phyloP scores from a whole-genome alignment of 1,284 basidiomycete genomes.

The Inonotus obliquus region DNA sequence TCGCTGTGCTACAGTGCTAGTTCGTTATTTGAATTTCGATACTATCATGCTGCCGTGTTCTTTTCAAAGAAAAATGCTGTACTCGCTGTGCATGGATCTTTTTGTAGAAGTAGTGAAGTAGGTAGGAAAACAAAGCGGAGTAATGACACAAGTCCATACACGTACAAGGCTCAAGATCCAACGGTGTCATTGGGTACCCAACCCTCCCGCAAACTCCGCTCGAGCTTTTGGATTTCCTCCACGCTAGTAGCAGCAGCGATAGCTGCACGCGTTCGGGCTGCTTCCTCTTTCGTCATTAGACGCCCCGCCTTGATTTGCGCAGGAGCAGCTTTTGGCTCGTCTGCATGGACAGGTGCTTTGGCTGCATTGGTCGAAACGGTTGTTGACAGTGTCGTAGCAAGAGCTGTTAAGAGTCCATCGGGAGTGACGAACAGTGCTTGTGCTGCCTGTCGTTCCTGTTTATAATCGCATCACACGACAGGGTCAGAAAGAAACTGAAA shows the following conservation, averaged over 20 bases:
- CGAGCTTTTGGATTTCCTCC: slow-evolving; percentile 85
- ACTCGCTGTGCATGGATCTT: slow-evolving; percentile 17
- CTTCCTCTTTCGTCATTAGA: slow-evolving; percentile 90
- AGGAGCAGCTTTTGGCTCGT: slow-evolving; percentile 67
- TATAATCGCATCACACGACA: slow-evolving; percentile 18
- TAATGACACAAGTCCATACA: slow-evolving; percentile 15
- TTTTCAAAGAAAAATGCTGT: background rate
- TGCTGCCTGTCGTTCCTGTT: slow-evolving; percentile 71
- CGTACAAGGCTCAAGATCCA: slow-evolving; percentile 49
- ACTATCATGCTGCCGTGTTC: too few species aligned
- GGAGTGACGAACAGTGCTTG: slow-evolving; percentile 73
- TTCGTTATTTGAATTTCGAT: background rate
- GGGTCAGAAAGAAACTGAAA: slow-evolving; percentile 14
- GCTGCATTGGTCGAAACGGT: slow-evolving; percentile 63
- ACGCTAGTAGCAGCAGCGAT: slow-evolving; percentile 88
- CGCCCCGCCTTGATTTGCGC: slow-evolving; percentile 63
- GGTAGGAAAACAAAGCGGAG: slow-evolving; percentile 18
- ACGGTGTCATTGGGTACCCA: slow-evolving; percentile 74
- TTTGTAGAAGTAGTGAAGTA: slow-evolving; percentile 12
- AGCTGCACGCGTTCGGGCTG: slow-evolving; percentile 83
- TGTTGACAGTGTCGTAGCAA: slow-evolving; percentile 73
- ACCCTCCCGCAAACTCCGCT: slow-evolving; percentile 85
- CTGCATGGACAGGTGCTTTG: slow-evolving; percentile 54
- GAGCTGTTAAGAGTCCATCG: slow-evolving; percentile 72
- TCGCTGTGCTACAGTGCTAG: background rate